Base-by-base conservation (phyloP, 176 grass and related monocot species). In the Carex parvula region DNA sequence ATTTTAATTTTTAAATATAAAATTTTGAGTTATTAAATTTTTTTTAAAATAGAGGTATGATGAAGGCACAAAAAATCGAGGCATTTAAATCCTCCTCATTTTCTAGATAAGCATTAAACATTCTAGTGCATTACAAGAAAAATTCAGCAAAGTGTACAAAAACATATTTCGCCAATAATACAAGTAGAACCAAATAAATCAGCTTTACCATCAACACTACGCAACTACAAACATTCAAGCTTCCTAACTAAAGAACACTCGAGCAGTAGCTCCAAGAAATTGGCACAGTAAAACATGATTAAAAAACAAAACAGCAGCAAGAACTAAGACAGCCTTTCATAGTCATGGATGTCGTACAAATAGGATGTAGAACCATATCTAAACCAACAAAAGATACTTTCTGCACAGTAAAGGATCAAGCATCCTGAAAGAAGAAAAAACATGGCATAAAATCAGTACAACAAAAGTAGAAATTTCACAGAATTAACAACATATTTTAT, bases 361-460 rank as follows among this genome's bases (percentile, higher is more conserved):
- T 37, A 15, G 33, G 15, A 16, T n/a, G 17, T 6, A 5, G 6
- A n/a, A 59, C 17, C 57, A 59, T 60, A 60, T 16, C 14, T 41
- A 8, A 6, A 70, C 1, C 16, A 39, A 70, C 66, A 52, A 50
- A 48, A 50, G n/a, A 48, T 41, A 15, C 21, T 16, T 21, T 46
- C 21, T 75, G 71, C 71, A n/a, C 22, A 32, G 46, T 33, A 18
- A 9, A 77, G 18, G 13, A 57, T 78, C 73, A 78, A 56, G 14
- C 21, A 78, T 78, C 73, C 73, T 78, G 73, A 78, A 78, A 78
- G 35, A 56, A 57, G 13, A 18, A 26, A 24, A 24, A 78, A 57
- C 5, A 17, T 57, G 50, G 18, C 15, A 57, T 56, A 16, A 55
- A 32, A 78, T 78, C 18, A 78, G 73, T n/a, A 56, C 6, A 16